Base-by-base conservation (phyloP, 148 eudicot genomes). In the Rhododendron molle region DNA sequence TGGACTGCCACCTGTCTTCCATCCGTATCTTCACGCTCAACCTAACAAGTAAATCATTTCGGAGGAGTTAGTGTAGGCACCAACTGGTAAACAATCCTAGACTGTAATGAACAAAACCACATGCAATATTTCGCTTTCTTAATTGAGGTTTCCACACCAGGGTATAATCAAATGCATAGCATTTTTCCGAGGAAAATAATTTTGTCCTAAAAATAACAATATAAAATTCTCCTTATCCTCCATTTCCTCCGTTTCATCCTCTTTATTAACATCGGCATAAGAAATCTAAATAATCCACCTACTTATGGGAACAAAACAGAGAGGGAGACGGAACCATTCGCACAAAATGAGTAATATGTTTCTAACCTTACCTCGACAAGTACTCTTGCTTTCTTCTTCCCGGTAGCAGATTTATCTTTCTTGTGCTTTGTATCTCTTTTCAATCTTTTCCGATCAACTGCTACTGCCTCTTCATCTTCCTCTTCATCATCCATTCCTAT, bases 361-460 rank as follows among this genome's bases (percentile, higher is more conserved):
- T 28, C n/a, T 9, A 43, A 32, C 13, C 18, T 87, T 92, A 96
- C 98, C 99, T 96, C 99, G 46, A 96, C 98, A 32, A 89, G 89
- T 71, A 96, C 98, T 86, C 84, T 91, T 30, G 89, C 71, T 90
- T 91, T 95, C 91, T 93, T 96, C 93, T 90, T 96, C 15, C 93
- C 93, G 86, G 91, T 62, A 49, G 40, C 74, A 67, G 84, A 78
- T 80, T 89, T 92, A 71, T 92, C 90, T 90, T 83, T 92, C 85
- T 81, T 89, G 69, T 43, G 83, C 87, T 82, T 91, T 85, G 92
- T 88, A 60, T 81, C 86, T 65, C 81, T 87, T 80, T 86, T 87
- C 47, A 82, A 71, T 78, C 91, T 91, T 88, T 92, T 91, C 32
- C 83, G 60, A 43, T 83, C 80, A 84, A 83, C 76, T 76, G 21